These are phyloP conservation scores for Anthoceros angustus DNA, from an alignment of 225 moss, liverwort and hornwort species.

Conservation along the genomic window DNA sequence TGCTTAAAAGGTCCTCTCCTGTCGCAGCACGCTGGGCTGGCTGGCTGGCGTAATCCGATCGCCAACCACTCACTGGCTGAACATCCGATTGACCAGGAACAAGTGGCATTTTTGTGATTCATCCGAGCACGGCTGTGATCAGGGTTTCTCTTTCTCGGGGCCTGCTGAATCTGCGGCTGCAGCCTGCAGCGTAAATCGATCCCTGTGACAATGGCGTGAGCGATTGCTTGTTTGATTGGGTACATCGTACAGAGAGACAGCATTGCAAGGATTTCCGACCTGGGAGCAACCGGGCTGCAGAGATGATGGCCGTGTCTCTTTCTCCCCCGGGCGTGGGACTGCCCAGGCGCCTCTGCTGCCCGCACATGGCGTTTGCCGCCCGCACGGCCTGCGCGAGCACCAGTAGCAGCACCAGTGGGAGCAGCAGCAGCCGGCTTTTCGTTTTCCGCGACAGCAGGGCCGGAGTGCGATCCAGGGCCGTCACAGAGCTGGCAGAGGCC, in stretches of 20 bases:
- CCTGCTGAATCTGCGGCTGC: too few relatives aligned
- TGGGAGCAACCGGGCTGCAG: background rate
- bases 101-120: too few relatives aligned
- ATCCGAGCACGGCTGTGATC: too few relatives aligned
- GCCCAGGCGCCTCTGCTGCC: conserved; percentile 4
- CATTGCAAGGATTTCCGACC: background rate
- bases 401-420: background rate
- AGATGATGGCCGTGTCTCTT: background rate
- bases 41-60: too few relatives aligned
- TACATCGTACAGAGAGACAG: background rate
- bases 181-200: too few relatives aligned
- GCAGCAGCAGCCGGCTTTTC: background rate
- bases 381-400: background rate
- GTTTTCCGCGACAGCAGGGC: background rate
- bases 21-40: too few relatives aligned
- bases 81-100: too few relatives aligned
- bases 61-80: too few relatives aligned
- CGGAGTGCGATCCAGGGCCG: background rate
- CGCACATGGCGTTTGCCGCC: background rate
- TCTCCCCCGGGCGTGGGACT: background rate
- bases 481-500: conserved; percentile 3
- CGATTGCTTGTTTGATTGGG: too few relatives aligned
- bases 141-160: too few relatives aligned
- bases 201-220: too few relatives aligned
- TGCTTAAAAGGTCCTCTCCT: too few relatives aligned